These are phyloP conservation scores for Botrytis hyacinthi DNA, from an alignment of 2,329 filamentous ascomycete genomes.

Conservation along the genomic window DNA sequence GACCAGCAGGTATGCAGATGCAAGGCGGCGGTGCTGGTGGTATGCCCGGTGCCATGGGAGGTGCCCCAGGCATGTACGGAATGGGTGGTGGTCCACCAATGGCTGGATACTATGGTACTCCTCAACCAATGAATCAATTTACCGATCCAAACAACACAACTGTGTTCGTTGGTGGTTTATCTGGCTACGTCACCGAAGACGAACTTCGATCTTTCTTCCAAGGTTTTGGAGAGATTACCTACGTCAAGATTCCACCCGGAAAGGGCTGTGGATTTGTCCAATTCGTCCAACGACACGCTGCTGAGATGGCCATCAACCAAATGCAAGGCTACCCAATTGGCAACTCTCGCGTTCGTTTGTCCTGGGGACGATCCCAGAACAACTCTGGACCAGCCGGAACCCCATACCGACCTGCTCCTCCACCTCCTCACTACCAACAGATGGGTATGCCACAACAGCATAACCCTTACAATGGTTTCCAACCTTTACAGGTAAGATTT, in stretches of 20 bases:
- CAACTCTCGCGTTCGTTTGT: slow-evolving; percentile 95
- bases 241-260: slow-evolving; percentile 98
- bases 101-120: slow-evolving; percentile 65
- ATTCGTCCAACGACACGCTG: slow-evolving; percentile 97
- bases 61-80: slow-evolving; percentile 57
- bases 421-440: slow-evolving; percentile 68
- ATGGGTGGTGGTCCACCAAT: slow-evolving; percentile 60
- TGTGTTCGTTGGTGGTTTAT: slow-evolving; percentile 95
- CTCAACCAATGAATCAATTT: slow-evolving; percentile 97
- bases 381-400: slow-evolving; percentile 96
- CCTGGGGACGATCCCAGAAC: slow-evolving; percentile 98
- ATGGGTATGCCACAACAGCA: slow-evolving; percentile 47
- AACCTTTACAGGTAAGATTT: slow-evolving; percentile 38
- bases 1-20: slow-evolving; percentile 51
- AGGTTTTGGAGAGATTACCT: slow-evolving; percentile 98
- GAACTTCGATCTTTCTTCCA: slow-evolving; percentile 99
- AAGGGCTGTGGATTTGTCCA: slow-evolving; percentile 99
- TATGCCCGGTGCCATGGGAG: slow-evolving; percentile 51
- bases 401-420: slow-evolving; percentile 91
- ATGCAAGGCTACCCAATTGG: slow-evolving; percentile 99
- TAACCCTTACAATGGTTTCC: slow-evolving; percentile 38
- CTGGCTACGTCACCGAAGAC: slow-evolving; percentile 97
- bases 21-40: slow-evolving; percentile 37
- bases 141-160: slow-evolving; percentile 99
- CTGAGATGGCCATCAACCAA: slow-evolving; percentile 99